Evolutionary conservation across 345 rosid genomes (phyloP).

Genomic region (Pistacia integerrima): DNA sequence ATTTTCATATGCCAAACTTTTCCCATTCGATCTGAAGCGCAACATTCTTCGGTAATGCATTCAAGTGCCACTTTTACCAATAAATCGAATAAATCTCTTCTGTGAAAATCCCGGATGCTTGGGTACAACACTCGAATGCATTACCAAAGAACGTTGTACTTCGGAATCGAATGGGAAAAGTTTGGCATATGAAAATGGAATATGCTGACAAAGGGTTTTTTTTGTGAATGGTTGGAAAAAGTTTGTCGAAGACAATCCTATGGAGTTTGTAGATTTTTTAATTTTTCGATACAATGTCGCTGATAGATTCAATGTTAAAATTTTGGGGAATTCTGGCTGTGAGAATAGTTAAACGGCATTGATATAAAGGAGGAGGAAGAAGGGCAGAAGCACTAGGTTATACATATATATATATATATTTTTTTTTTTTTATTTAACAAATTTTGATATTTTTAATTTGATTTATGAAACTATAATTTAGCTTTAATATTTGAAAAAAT

Average conservation of each 20-base stretch:
- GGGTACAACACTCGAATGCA: neutral
- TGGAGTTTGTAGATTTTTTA: neutral
- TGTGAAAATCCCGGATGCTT: too few relatives aligned
- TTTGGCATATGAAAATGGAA: conserved; percentile 15
- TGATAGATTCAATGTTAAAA: neutral
- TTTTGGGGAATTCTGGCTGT: neutral
- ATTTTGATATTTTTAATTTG: too few relatives aligned
- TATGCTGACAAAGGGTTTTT: neutral
- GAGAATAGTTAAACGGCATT: neutral
- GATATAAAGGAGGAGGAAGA: conserved; percentile 1
- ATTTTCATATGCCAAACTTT: conserved; percentile 15
- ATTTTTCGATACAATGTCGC: conserved; percentile 7
- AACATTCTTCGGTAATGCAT: neutral
- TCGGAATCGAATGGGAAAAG: neutral
- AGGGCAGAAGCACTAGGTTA: neutral
- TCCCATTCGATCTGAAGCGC: conserved; percentile 1
- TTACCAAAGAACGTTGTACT: neutral
- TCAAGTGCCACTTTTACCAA: neutral
- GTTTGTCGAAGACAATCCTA: conserved; percentile 9
- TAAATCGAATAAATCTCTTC: too few relatives aligned
- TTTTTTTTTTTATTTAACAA: too few relatives aligned
- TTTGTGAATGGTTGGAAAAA: conserved; percentile 23
- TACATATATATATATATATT: too few relatives aligned
- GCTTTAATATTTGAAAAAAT: too few relatives aligned
- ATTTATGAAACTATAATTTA: too few relatives aligned